Conservation (phyloP, 768 basidiomycete genomes). For the Auricularia sp. region DNA sequence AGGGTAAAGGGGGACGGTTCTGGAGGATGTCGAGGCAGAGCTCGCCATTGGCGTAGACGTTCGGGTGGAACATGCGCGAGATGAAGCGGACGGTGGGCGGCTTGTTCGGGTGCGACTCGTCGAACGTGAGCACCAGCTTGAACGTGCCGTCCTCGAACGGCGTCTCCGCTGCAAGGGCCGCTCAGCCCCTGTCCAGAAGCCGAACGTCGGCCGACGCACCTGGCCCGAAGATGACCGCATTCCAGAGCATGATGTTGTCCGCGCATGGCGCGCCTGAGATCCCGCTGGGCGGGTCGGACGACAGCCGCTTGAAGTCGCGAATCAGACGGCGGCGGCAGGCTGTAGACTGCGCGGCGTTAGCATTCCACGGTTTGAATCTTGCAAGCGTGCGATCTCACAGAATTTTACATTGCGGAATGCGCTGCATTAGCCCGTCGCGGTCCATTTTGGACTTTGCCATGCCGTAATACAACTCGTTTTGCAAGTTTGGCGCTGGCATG, state of each 20-base stretch:
- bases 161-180: constrained; percentile 65
- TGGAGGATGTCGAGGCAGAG: constrained; percentile 97
- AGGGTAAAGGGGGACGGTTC: constrained; percentile 32
- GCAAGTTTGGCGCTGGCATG: too few species aligned
- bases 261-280: constrained; percentile 95
- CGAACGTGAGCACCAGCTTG: constrained; percentile 89
- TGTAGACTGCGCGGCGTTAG: constrained; percentile 55
- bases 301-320: constrained; percentile 93
- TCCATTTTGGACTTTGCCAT: too few species aligned
- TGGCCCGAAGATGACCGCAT: constrained; percentile 98
- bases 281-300: constrained; percentile 89
- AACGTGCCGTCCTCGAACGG: constrained; percentile 99
- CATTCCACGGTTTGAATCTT: not conserved
- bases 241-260: constrained; percentile 99
- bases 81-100: constrained; percentile 96
- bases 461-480: too few species aligned
- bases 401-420: too few species aligned
- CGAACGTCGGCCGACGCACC: constrained; percentile 38
- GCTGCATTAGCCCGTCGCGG: too few species aligned
- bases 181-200: not conserved
- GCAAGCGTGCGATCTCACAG: too few species aligned
- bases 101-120: constrained; percentile 98
- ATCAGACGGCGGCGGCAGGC: constrained; percentile 92
- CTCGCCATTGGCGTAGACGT: constrained; percentile 97
- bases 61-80: constrained; percentile 97